phyloP scores from a whole-genome alignment of 345 rosid species.

The Populus davidiana region DNA sequence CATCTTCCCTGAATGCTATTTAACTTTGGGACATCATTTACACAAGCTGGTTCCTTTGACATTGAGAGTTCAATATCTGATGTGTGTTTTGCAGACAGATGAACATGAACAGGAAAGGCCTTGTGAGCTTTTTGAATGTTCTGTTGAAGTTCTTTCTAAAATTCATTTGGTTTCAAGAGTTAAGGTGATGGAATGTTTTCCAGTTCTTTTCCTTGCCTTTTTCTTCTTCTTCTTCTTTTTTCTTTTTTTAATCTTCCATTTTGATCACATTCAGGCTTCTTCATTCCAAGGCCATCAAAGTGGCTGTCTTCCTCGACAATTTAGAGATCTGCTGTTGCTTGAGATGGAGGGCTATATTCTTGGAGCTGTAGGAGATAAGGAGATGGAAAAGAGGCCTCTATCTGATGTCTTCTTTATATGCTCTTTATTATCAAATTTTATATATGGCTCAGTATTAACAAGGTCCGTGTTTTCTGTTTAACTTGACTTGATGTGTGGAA shows the following conservation, averaged over 20 bases:
- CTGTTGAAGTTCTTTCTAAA: constrained; percentile 68
- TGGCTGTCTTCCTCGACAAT: constrained; percentile 56
- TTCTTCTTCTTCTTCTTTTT: not conserved
- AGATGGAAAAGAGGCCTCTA: constrained; percentile 47
- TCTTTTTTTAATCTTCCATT: constrained; percentile 11
- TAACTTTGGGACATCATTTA: constrained; percentile 20
- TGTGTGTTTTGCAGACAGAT: constrained; percentile 44
- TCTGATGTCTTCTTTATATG: constrained; percentile 63
- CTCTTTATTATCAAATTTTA: constrained; percentile 63
- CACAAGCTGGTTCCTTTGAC: constrained; percentile 6
- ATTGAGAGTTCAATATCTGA: constrained; percentile 19
- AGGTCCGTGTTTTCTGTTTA: constrained; percentile 49
- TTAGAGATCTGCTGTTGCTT: constrained; percentile 69
- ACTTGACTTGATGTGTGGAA: not conserved
- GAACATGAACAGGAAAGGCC: constrained; percentile 42
- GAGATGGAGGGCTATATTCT: constrained; percentile 65
- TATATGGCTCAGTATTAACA: constrained; percentile 50
- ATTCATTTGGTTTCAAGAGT: constrained; percentile 34
- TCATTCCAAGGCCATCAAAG: constrained; percentile 38
- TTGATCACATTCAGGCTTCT: constrained; percentile 41
- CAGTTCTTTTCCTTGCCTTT: not conserved
- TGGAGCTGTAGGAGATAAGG: constrained; percentile 40
- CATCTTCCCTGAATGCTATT: not conserved
- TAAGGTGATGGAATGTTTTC: constrained; percentile 36
- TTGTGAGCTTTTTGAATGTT: constrained; percentile 64